Evolutionary conservation across 345 rosid species (phyloP).

Genomic region (Erysimum cheiranthoides): DNA sequence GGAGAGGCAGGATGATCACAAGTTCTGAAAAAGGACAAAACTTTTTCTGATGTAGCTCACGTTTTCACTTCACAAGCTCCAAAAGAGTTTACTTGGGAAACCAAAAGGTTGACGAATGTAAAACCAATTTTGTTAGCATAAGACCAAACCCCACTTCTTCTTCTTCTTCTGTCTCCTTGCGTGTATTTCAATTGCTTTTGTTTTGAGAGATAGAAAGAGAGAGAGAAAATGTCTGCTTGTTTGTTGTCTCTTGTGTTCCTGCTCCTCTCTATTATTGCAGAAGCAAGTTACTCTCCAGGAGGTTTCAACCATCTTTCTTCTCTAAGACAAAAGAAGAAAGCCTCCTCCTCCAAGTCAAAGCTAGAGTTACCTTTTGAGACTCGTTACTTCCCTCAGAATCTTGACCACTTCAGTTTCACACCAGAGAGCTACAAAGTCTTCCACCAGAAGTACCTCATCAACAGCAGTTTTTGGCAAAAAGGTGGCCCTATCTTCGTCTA

Average conservation of each 20-base stretch:
- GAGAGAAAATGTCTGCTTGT: constrained; percentile 27
- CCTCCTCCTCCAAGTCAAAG: constrained; percentile 39
- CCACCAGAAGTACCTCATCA: constrained; percentile 76
- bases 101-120: constrained; percentile 33
- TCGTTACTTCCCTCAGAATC: constrained; percentile 69
- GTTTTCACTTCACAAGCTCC: constrained; percentile 30
- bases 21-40: constrained; percentile 39
- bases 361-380: constrained; percentile 48
- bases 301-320: constrained; percentile 45
- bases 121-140: constrained; percentile 27
- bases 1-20: constrained; percentile 22
- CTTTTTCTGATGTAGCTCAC: constrained; percentile 32
- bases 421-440: constrained; percentile 63
- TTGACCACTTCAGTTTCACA: constrained; percentile 75
- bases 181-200: constrained; percentile 15
- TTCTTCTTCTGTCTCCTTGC: constrained; percentile 5
- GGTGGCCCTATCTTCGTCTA: constrained; percentile 75
- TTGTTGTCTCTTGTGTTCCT: constrained; percentile 30
- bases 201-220: constrained; percentile 20
- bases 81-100: constrained; percentile 43
- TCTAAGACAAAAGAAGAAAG: constrained; percentile 41
- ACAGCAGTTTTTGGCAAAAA: constrained; percentile 55
- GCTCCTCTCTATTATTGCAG: constrained; percentile 35
- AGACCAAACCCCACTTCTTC: constrained; percentile 27
- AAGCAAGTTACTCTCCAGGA: constrained; percentile 36